These are phyloP conservation scores for Colletotrichum viniferum DNA, from an alignment of 2,329 filamentous ascomycete species.

Conservation along the genomic window DNA sequence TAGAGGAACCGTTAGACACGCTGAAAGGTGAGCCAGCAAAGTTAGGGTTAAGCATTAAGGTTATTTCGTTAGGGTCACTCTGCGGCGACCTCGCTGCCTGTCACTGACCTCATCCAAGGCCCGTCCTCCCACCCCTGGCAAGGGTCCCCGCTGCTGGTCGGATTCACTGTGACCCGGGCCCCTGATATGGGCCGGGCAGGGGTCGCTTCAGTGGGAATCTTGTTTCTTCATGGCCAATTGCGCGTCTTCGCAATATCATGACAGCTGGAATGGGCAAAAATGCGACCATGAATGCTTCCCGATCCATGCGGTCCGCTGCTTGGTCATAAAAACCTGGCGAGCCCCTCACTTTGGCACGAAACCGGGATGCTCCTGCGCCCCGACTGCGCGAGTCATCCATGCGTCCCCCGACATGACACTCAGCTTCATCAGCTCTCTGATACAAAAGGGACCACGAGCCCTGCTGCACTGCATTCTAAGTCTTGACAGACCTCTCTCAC, in stretches of 20 bases:
- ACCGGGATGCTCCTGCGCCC: background rate
- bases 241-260: background rate
- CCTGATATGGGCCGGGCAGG: background rate
- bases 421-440: background rate
- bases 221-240: background rate
- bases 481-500: background rate
- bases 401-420: background rate
- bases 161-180: background rate
- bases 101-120: constrained; percentile 9
- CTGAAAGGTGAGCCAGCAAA: background rate
- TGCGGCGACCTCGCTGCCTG: background rate
- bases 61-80: constrained; percentile 2
- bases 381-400: background rate
- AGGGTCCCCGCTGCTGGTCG: background rate
- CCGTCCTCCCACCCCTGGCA: background rate
- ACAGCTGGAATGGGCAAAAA: background rate
- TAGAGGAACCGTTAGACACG: background rate
- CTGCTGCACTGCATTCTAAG: background rate
- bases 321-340: background rate
- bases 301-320: background rate
- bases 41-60: constrained; percentile 20
- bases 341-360: background rate
- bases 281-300: background rate
- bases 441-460: background rate
- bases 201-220: background rate